phyloP scores from a whole-genome alignment of 1,139 yeast genomes.

The Saccharomyces hybrid region DNA sequence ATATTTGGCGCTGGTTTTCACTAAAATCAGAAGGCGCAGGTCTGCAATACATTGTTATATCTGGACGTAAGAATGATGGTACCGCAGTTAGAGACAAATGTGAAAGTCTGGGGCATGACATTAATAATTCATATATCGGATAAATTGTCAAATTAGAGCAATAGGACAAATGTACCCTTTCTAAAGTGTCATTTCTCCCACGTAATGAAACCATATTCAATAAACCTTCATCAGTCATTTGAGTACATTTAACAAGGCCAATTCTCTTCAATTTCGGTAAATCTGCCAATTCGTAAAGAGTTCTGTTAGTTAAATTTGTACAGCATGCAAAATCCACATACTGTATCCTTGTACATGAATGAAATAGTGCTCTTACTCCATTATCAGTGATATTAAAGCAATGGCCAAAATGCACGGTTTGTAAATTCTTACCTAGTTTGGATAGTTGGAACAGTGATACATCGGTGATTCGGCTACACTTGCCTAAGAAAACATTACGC shows the following conservation, averaged over 20 bases:
- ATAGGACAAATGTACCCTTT: constrained; percentile 87
- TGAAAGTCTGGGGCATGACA: constrained; percentile 77
- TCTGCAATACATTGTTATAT: constrained; percentile 80
- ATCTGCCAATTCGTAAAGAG: constrained; percentile 68
- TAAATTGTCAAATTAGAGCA: constrained; percentile 73
- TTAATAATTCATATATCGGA: constrained; percentile 63
- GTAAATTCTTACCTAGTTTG: constrained; percentile 70
- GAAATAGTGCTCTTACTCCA: constrained; percentile 70
- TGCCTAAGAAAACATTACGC: constrained; percentile 80
- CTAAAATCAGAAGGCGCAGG: constrained; percentile 94
- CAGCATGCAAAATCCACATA: constrained; percentile 95
- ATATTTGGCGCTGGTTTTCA: constrained; percentile 74
- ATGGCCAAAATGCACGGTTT: constrained; percentile 89
- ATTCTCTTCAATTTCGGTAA: constrained; percentile 80
- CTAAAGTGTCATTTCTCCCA: constrained; percentile 67
- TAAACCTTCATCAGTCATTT: constrained; percentile 83
- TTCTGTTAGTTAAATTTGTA: constrained; percentile 76
- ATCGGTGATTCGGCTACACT: constrained; percentile 84
- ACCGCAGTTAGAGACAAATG: constrained; percentile 89
- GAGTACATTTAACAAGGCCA: constrained; percentile 85
- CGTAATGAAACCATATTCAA: constrained; percentile 67
- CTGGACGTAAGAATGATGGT: constrained; percentile 75
- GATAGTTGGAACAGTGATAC: constrained; percentile 66
- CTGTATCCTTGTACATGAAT: constrained; percentile 76
- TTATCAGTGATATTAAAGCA: constrained; percentile 84